Percentiles rank a stretch among this genome's conserved stretches.
Evolutionary conservation across 2,329 filamentous ascomycete species (phyloP).

Genomic region (Fusarium sp.): DNA sequence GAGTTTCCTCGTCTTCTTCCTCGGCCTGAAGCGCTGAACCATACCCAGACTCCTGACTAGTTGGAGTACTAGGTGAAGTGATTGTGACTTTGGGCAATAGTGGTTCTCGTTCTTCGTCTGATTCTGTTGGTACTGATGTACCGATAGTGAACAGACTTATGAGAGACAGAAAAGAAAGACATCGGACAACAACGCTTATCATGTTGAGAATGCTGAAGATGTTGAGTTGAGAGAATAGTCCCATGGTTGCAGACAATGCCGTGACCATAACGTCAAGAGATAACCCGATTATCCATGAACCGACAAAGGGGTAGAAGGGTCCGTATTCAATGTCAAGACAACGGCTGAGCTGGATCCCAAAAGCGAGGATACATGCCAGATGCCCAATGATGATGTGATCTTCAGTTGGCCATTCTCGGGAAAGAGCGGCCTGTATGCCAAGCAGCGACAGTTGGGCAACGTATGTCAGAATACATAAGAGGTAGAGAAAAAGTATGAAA

Average conservation of each 20-base stretch:
- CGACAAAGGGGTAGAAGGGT: conserved; percentile 73
- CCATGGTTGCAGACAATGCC: conserved; percentile 38
- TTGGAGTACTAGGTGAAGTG: conserved; percentile 40
- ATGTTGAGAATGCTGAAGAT: conserved; percentile 44
- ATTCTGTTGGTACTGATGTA: conserved; percentile 40
- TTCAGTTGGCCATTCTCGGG: conserved; percentile 55
- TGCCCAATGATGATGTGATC: conserved; percentile 66
- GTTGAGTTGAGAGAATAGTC: conserved; percentile 3
- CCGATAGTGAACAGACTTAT: conserved; percentile 25
- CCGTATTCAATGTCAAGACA: conserved; percentile 63
- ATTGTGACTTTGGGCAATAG: conserved; percentile 58
- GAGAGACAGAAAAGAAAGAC: conserved; percentile 36
- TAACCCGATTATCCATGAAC: conserved; percentile 70
- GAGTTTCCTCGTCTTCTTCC: conserved; percentile 54
- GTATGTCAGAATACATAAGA: conserved; percentile 59
- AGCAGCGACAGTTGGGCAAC: conserved; percentile 59
- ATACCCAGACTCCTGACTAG: conserved; percentile 51
- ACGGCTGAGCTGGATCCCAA: conserved; percentile 68
- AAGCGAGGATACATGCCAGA: conserved; percentile 72
- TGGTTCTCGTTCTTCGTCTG: conserved; percentile 69
- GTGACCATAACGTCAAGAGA: conserved; percentile 65
- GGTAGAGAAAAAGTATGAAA: conserved; percentile 56
- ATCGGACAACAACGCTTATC: conserved; percentile 34
- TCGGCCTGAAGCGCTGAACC: conserved; percentile 55
- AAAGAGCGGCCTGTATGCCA: conserved; percentile 51